Evolutionary conservation across 2,329 filamentous ascomycete species (phyloP).

Genomic region (Akanthomyces uredinophilus): DNA sequence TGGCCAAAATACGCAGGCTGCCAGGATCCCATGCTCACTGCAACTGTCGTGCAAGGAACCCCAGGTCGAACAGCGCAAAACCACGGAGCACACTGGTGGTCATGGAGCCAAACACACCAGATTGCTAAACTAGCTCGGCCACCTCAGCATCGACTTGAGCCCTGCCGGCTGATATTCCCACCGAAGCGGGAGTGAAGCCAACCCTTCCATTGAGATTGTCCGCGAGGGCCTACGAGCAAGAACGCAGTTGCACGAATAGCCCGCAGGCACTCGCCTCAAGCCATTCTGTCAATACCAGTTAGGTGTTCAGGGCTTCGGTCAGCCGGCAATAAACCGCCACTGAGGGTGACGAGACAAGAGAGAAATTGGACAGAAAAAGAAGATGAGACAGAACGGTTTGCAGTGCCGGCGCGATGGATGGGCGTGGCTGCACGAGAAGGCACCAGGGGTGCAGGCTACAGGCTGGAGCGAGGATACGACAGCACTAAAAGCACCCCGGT

Average conservation of each 20-base stretch:
- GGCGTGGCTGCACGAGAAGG: not conserved
- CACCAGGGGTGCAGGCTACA: not conserved
- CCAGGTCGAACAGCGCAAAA: not conserved
- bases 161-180: not conserved
- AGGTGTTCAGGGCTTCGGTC: too few species aligned
- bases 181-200: not conserved
- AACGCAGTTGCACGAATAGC: not conserved
- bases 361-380: not conserved
- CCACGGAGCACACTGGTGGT: not conserved
- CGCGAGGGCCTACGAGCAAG: not conserved
- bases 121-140: not conserved
- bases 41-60: not conserved
- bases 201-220: too few species aligned
- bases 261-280: too few species aligned
- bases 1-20: conserved; percentile 10
- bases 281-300: too few species aligned
- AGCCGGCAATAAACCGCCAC: not conserved
- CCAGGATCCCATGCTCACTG: not conserved
- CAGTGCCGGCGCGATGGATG: not conserved
- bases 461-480: not conserved
- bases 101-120: not conserved
- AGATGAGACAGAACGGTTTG: not conserved
- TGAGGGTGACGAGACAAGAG: not conserved
- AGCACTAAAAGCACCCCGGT: not conserved
- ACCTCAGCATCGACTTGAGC: conserved; percentile 1